A percentile compares a stretch with the other conserved stretches of the same genome.
These are phyloP conservation scores for Exobasidium rhododendri DNA, from an alignment of 1,284 basidiomycete species.

Conservation along the genomic window DNA sequence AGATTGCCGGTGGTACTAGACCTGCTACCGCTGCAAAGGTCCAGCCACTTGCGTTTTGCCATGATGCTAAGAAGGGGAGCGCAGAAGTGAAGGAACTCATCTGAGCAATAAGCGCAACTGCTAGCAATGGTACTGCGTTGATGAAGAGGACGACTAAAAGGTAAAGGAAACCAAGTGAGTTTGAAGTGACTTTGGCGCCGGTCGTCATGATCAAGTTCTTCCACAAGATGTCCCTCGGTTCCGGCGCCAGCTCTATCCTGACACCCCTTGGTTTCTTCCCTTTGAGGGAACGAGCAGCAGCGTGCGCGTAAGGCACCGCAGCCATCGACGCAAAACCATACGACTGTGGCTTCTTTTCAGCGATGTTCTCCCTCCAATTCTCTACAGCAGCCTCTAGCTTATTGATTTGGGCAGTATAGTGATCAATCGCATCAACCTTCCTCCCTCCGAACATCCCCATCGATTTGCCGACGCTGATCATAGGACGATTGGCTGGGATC, in stretches of 20 bases:
- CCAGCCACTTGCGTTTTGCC: constrained; percentile 30
- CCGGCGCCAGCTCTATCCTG: constrained; percentile 39
- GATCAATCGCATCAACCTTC: constrained; percentile 57
- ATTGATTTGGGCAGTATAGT: constrained; percentile 46
- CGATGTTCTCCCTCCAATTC: constrained; percentile 38
- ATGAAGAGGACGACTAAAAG: constrained; percentile 42
- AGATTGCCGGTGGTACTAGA: constrained; percentile 47
- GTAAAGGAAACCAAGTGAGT: constrained; percentile 36
- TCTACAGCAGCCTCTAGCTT: constrained; percentile 57
- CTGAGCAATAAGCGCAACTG: constrained; percentile 47
- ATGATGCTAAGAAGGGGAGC: constrained; percentile 33
- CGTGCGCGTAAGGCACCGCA: constrained; percentile 48
- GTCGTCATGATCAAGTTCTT: constrained; percentile 38
- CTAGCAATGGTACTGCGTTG: constrained; percentile 47
- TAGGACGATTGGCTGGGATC: constrained; percentile 71
- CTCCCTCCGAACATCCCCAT: constrained; percentile 70
- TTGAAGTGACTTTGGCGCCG: constrained; percentile 31
- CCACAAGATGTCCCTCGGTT: constrained; percentile 51
- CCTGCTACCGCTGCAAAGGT: constrained; percentile 48
- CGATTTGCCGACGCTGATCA: constrained; percentile 68
- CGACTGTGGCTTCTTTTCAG: constrained; percentile 41
- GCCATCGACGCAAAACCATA: constrained; percentile 52
- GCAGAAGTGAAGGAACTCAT: constrained; percentile 37
- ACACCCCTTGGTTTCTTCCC: constrained; percentile 35
- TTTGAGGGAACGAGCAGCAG: constrained; percentile 38